These are phyloP conservation scores for Trichoderma lentiforme DNA, from an alignment of 2,329 filamentous ascomycete genomes.

Conservation along the genomic window DNA sequence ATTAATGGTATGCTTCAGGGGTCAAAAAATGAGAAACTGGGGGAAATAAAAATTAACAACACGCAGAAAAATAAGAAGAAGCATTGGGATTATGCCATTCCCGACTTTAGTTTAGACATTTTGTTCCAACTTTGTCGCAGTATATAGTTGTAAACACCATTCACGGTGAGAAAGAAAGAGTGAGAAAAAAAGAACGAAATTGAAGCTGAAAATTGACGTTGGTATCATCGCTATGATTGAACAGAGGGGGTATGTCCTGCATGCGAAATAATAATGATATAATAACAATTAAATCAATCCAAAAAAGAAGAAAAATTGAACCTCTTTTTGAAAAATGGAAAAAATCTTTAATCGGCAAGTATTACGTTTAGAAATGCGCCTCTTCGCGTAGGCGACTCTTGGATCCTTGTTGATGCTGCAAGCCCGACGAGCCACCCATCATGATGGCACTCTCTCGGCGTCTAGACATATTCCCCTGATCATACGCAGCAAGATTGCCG, in stretches of 20 bases:
- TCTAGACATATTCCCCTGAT: slow-evolving; percentile 36
- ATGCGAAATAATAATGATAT: slow-evolving; percentile 25
- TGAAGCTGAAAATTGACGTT: slow-evolving; percentile 16
- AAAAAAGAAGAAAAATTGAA: background rate
- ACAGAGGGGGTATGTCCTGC: slow-evolving; percentile 34
- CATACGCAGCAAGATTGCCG: slow-evolving; percentile 27
- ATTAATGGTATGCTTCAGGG: background rate
- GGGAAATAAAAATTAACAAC: background rate
- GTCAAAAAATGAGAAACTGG: background rate
- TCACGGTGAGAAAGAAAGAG: background rate
- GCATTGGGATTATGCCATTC: background rate
- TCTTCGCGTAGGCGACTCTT: slow-evolving; percentile 55
- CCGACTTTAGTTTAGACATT: background rate
- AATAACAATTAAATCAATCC: slow-evolving; percentile 1
- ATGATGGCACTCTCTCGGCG: slow-evolving; percentile 62
- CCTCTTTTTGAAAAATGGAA: slow-evolving; percentile 3
- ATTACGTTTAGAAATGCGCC: slow-evolving; percentile 42
- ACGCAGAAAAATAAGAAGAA: background rate
- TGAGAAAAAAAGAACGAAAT: background rate
- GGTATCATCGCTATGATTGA: slow-evolving; percentile 25
- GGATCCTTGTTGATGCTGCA: slow-evolving; percentile 48
- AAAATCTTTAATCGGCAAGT: slow-evolving; percentile 13
- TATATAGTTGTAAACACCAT: slow-evolving; percentile 1
- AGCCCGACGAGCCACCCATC: slow-evolving; percentile 44
- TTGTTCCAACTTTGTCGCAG: background rate